Evolutionary conservation across 148 eudicot species (phyloP).

Genomic region (Suaeda aralocaspica): DNA sequence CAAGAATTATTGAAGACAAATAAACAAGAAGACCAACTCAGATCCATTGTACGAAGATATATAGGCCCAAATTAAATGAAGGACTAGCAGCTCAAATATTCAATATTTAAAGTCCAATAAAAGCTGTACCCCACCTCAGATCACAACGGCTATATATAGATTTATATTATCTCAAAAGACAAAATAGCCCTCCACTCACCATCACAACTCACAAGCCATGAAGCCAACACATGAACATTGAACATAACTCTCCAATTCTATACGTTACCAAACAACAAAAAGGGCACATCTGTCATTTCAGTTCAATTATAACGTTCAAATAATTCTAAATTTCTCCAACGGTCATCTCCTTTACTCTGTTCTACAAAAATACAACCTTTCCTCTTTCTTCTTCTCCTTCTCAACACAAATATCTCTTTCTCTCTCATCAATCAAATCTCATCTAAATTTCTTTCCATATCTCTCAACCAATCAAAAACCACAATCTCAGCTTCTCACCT

Average conservation of each 20-base stretch:
- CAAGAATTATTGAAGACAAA: too few relatives aligned
- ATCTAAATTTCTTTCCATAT: conserved; percentile 4
- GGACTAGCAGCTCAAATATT: too few relatives aligned
- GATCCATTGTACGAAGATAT: too few relatives aligned
- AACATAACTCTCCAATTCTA: too few relatives aligned
- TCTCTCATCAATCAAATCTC: conserved; percentile 18
- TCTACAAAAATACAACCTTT: conserved; percentile 17
- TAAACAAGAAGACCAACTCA: too few relatives aligned
- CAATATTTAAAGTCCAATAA: conserved; percentile 17
- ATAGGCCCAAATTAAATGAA: too few relatives aligned
- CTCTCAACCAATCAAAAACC: background rate
- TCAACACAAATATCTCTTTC: conserved; percentile 3
- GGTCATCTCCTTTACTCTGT: conserved; percentile 25
- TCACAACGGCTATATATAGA: conserved; percentile 21
- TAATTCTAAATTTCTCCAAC: conserved; percentile 14
- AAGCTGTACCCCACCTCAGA: background rate
- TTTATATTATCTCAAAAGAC: background rate
- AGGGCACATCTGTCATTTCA: conserved; percentile 1
- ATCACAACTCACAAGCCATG: too few relatives aligned
- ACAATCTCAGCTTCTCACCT: background rate
- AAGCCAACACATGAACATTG: too few relatives aligned
- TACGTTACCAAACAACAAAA: background rate
- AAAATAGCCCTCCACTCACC: conserved; percentile 16
- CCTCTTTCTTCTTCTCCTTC: background rate
- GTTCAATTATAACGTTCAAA: conserved; percentile 11